Percentiles rank a stretch among this genome's conserved stretches.
These are phyloP conservation scores for Penicillium sp. DNA, from an alignment of 2,329 filamentous ascomycete species.

Conservation along the genomic window DNA sequence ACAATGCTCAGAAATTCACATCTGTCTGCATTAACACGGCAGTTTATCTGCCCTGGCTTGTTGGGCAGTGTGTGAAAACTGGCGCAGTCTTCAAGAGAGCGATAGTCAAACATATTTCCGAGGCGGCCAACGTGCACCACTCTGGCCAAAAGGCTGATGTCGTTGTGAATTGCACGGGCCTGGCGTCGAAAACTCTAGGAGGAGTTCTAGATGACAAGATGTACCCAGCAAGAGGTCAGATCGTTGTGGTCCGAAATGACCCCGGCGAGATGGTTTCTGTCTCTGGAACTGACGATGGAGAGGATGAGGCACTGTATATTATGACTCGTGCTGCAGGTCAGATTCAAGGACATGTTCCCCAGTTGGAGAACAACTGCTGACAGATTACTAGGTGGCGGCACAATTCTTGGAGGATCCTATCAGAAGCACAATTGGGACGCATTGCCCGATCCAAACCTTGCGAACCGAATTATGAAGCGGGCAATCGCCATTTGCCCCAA, in stretches of 20 bases:
- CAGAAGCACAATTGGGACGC: slow-evolving; percentile 77
- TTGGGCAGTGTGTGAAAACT: slow-evolving; percentile 72
- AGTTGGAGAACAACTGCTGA: not conserved
- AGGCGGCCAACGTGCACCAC: slow-evolving; percentile 64
- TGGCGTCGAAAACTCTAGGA: slow-evolving; percentile 72
- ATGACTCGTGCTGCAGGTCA: slow-evolving; percentile 69
- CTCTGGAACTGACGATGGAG: slow-evolving; percentile 71
- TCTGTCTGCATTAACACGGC: slow-evolving; percentile 90
- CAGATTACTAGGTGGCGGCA: slow-evolving; percentile 64
- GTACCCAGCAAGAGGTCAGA: slow-evolving; percentile 76
- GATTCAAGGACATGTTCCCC: not conserved
- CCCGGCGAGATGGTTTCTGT: slow-evolving; percentile 66
- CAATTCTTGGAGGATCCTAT: slow-evolving; percentile 82
- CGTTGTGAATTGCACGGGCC: slow-evolving; percentile 81
- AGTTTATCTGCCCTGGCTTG: slow-evolving; percentile 82
- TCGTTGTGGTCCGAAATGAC: slow-evolving; percentile 79
- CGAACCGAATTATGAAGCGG: slow-evolving; percentile 78
- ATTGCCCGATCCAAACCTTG: slow-evolving; percentile 75
- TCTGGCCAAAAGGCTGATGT: slow-evolving; percentile 61
- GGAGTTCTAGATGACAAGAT: slow-evolving; percentile 76
- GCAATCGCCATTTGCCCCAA: slow-evolving; percentile 37
- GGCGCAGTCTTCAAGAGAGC: slow-evolving; percentile 68
- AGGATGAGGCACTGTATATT: slow-evolving; percentile 71
- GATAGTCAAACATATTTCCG: slow-evolving; percentile 66
- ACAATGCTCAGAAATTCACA: slow-evolving; percentile 73